Percentiles rank a stretch among this genome's conserved stretches.
phyloP scores from a whole-genome alignment of 352 stramenopile species.

The Globisporangium rhizosaccharum region DNA sequence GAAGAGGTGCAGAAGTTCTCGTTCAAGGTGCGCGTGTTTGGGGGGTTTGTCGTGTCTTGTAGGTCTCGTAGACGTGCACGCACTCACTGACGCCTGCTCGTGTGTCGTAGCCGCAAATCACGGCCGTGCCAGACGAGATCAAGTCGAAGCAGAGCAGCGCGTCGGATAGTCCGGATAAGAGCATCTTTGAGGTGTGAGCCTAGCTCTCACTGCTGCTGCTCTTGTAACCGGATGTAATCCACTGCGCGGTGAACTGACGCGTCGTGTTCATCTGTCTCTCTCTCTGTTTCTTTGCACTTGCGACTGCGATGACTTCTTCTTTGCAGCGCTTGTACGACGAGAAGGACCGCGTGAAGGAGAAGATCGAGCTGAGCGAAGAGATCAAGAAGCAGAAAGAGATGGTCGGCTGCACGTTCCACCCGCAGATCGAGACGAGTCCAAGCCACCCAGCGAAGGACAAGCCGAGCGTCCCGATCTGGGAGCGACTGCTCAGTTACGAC shows the following conservation, averaged over 20 bases:
- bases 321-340: conserved; percentile 69
- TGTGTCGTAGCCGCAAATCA: conserved; percentile 46
- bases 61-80: conserved; percentile 8
- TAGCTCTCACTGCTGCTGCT: conserved; percentile 4
- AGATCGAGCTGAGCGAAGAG: conserved; percentile 66
- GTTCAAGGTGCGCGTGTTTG: conserved; percentile 53
- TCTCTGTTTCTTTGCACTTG: conserved; percentile 4
- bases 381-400: conserved; percentile 70
- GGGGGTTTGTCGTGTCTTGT: neutral
- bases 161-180: conserved; percentile 49
- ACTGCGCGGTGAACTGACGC: conserved; percentile 14
- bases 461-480: conserved; percentile 54
- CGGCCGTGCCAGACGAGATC: conserved; percentile 39
- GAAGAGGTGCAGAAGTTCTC: conserved; percentile 65
- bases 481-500: conserved; percentile 67
- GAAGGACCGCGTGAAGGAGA: conserved; percentile 74
- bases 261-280: conserved; percentile 2
- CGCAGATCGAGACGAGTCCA: conserved; percentile 45
- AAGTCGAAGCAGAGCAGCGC: conserved; percentile 57
- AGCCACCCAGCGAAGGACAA: conserved; percentile 23
- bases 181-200: conserved; percentile 66
- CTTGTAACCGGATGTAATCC: conserved; percentile 6
- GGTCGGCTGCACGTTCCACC: conserved; percentile 74
- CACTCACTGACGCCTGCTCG: conserved; percentile 1
- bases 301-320: neutral